Base-by-base conservation (phyloP, 164 flowering plant genomes). In the Macadamia tetraphylla region DNA sequence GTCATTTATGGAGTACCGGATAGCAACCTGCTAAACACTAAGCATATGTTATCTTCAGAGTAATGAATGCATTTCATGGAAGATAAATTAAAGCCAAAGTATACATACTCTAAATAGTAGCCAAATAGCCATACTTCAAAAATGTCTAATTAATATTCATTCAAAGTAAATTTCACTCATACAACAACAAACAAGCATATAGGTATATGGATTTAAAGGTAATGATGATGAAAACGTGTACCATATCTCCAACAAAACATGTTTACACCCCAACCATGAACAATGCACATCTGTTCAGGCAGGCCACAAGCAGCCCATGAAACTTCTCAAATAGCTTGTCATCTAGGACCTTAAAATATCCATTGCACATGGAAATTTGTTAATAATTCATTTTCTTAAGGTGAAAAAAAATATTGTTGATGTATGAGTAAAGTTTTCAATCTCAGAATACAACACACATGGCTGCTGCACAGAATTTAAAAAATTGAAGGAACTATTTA, bases 321-420 rank as follows among this genome's bases (percentile, higher is more conserved):
- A 80, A 76, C 77, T 81, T 90, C 74, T 81, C 87, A 52, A 67
- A 66, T 51, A 70, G 64, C 73, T 79, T 77, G 5, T 84, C 76
- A 76, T 86, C 95, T 64, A 91, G 64, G 68, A 82, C 79, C 81
- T 95, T 90, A 62, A 18, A 73, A 67, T 1, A 35, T 60, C 35
- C 30, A 74, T 42, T 56, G 18, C 35, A 35, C 12, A 53, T 29
- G 14, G 29, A 13, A 55, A 9, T 7, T 30, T 6, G 29, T 66
- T 46, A 73, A 53, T 30, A 64, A 62, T 14, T 53, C 5, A 23
- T 8, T 15, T 9, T 31, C 52, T 30, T 15, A 30, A 13, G n/a
- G 23, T 53, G 42, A n/a, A n/a, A n/a, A 64, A 61, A 12, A 40
- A 62, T 2, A 46, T 3, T 8, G 1, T 46, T 9, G 3, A 9